Base-by-base conservation (phyloP, 257 asterid genomes). In the Solanum bulbocastanum region DNA sequence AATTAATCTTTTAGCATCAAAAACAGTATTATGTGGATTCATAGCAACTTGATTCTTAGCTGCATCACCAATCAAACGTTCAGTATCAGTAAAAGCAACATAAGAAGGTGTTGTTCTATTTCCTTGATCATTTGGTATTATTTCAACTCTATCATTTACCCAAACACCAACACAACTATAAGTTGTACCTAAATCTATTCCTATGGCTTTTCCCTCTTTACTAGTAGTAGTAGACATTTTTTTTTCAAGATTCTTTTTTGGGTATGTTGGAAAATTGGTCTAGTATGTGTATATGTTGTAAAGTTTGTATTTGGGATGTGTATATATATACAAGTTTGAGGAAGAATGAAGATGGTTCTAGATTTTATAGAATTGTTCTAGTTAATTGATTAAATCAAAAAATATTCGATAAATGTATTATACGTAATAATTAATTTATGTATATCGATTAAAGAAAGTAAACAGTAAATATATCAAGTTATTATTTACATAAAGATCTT, bases 81-180 rank as follows among this genome's bases (percentile, higher is more conserved):
- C 95, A 23, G 93, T 92, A 78, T 93, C 96, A 65, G 96, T 92
- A 90, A 93, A 93, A 2, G 94, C 96, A 18, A 93, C 94, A 83
- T 92, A 92, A 8, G 96, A 93, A 2, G 94, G 96, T n/a, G 94
- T 93, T 20, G 96, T 93, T 10, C 94, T 68, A 86, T 93, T 93
- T 85, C 96, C 96, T 60, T 93, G 96, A 62, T 93, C 94, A 83
- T 92, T 93, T 0, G 96, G 94, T 73, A 93, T 91, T 87, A 93
- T 93, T 79, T 93, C 96, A 15, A 93, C 96, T 36, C 94, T 93
- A 87, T 91, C 94, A 85, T 92, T 91, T 4, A 87, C 56, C 96
- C 96, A 93, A 10, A 93, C 96, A 2, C 96, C 96, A 68, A 93
- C 96, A 86, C 96, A 92, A 56, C 96, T 93, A 87, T 92, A 93